A percentile compares a stretch with the other conserved stretches of the same genome.
Evolutionary conservation across 345 rosid genomes (phyloP).

Genomic region (Adansonia digitata): DNA sequence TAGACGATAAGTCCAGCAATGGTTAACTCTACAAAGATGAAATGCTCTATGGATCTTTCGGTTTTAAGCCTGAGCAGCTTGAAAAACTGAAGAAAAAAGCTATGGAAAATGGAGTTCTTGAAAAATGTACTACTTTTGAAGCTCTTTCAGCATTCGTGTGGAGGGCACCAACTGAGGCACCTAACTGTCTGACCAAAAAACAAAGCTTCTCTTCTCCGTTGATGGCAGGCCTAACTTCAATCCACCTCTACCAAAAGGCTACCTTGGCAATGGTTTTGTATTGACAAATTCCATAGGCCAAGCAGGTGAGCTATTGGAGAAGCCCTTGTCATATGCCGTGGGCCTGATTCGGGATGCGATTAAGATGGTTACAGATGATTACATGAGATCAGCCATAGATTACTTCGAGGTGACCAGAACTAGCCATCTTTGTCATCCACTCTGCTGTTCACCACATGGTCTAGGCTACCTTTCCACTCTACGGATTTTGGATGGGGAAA

Average conservation of each 20-base stretch:
- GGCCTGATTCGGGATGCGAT: slow-evolving; percentile 68
- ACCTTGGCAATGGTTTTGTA: slow-evolving; percentile 83
- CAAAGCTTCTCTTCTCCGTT: slow-evolving; percentile 85
- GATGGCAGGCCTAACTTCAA: slow-evolving; percentile 78
- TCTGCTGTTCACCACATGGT: slow-evolving; percentile 86
- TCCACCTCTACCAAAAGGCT: slow-evolving; percentile 75
- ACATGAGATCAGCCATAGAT: slow-evolving; percentile 97
- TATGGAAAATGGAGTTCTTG: slow-evolving; percentile 43
- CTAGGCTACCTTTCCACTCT: slow-evolving; percentile 66
- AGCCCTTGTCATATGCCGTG: slow-evolving; percentile 57
- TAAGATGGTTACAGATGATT: slow-evolving; percentile 63
- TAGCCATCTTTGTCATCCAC: slow-evolving; percentile 85
- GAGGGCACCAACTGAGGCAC: slow-evolving; percentile 73
- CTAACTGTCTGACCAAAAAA: slow-evolving; percentile 51
- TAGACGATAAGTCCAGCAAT: slow-evolving; percentile 47
- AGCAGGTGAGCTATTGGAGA: slow-evolving; percentile 59
- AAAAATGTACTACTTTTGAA: slow-evolving; percentile 64
- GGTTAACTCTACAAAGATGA: slow-evolving; percentile 43
- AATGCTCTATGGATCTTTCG: slow-evolving; percentile 60
- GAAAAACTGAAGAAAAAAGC: slow-evolving; percentile 52
- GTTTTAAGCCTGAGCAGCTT: slow-evolving; percentile 63
- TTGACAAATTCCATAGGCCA: slow-evolving; percentile 61
- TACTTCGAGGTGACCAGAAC: slow-evolving; percentile 81
- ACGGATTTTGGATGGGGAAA: slow-evolving; percentile 96
- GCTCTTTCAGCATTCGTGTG: slow-evolving; percentile 83